Conservation (phyloP, 768 basidiomycete species). For the Pisolithus tinctorius region DNA sequence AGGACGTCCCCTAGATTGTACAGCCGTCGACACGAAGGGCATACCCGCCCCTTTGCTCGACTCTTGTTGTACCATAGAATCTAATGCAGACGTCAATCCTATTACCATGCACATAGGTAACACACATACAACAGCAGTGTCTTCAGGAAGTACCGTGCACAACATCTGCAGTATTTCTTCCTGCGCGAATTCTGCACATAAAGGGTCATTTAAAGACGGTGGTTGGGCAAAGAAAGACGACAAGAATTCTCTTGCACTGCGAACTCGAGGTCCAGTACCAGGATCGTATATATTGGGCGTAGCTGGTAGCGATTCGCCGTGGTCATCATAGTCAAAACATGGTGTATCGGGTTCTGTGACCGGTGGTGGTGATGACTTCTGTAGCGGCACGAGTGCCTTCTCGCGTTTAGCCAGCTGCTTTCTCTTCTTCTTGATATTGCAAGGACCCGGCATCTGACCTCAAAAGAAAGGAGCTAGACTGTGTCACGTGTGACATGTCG, state of each 20-base stretch:
- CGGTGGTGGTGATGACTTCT: not conserved
- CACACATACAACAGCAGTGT: slow-evolving; percentile 56
- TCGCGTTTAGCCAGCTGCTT: slow-evolving; percentile 30
- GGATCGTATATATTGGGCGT: slow-evolving; percentile 69
- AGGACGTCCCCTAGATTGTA: slow-evolving; percentile 65
- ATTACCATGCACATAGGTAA: not conserved
- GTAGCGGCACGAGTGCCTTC: slow-evolving; percentile 9
- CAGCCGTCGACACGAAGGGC: slow-evolving; percentile 69
- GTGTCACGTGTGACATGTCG: slow-evolving; percentile 27
- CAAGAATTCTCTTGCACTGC: slow-evolving; percentile 60
- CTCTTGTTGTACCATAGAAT: slow-evolving; percentile 86
- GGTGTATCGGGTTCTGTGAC: slow-evolving; percentile 1
- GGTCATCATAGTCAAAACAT: slow-evolving; percentile 3
- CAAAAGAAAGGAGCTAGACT: slow-evolving; percentile 3
- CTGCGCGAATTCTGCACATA: slow-evolving; percentile 75
- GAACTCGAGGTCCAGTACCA: slow-evolving; percentile 73
- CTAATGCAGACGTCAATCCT: slow-evolving; percentile 28
- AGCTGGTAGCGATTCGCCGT: slow-evolving; percentile 23
- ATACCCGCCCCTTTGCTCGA: slow-evolving; percentile 59
- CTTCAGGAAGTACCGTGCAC: slow-evolving; percentile 59
- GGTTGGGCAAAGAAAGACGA: slow-evolving; percentile 59
- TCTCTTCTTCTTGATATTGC: slow-evolving; percentile 44
- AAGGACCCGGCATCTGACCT: slow-evolving; percentile 52
- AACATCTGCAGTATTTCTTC: slow-evolving; percentile 73
- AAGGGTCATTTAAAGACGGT: slow-evolving; percentile 52